Conservation (phyloP, 352 stramenopile species). For the Phytophthora rubi region DNA sequence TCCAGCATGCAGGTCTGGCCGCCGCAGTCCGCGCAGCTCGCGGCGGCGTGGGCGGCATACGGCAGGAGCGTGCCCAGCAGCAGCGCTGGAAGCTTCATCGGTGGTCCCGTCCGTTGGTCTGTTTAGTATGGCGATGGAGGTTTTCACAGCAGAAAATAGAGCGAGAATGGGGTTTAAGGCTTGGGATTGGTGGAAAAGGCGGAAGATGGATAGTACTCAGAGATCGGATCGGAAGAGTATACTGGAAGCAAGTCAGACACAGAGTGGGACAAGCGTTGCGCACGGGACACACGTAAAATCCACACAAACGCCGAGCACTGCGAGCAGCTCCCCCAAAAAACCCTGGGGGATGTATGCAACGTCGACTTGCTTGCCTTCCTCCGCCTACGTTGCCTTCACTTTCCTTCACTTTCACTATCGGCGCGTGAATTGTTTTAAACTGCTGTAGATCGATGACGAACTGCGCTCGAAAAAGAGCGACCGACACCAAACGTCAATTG, state of each 20-base stretch:
- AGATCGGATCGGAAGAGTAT: not conserved
- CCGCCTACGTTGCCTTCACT: not conserved
- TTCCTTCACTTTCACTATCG: not conserved
- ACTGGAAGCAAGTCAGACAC: not conserved
- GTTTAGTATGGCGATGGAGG: too few relatives aligned
- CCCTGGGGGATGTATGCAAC: too few relatives aligned
- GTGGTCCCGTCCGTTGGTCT: too few relatives aligned
- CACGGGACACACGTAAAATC: slow-evolving; percentile 22
- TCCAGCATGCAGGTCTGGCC: slow-evolving; percentile 69
- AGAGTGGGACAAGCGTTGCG: not conserved
- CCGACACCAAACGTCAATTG: not conserved
- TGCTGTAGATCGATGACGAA: not conserved
- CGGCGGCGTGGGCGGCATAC: slow-evolving; percentile 32
- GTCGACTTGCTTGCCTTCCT: not conserved
- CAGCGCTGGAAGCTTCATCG: slow-evolving; percentile 25
- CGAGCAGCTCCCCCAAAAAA: slow-evolving; percentile 7
- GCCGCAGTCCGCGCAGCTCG: slow-evolving; percentile 58
- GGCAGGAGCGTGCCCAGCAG: slow-evolving; percentile 15
- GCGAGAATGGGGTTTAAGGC: not conserved
- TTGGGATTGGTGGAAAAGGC: not conserved
- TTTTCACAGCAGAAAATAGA: not conserved
- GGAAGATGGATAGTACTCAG: not conserved
- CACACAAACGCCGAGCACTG: slow-evolving; percentile 2
- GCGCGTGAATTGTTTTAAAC: not conserved
- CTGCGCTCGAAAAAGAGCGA: not conserved